Conservation (phyloP, 139 green algal genomes). For the Chlorella vulgaris region DNA sequence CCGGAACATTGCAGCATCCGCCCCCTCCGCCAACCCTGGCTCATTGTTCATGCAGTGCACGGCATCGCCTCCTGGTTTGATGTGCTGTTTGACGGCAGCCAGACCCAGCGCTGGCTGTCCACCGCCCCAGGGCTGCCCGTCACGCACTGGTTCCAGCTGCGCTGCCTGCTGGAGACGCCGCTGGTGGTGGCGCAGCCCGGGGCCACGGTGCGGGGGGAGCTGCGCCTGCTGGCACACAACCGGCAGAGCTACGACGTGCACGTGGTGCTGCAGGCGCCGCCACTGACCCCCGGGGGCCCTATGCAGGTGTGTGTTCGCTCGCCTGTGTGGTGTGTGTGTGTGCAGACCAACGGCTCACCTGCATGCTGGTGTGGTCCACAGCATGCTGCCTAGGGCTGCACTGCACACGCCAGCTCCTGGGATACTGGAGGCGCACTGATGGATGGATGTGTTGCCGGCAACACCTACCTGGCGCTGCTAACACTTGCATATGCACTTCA, state of each 20-base stretch:
- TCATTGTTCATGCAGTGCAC: slow-evolving; percentile 83
- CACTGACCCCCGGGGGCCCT: slow-evolving; percentile 40
- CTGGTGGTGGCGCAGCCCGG: slow-evolving; percentile 51
- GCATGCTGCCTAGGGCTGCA: no score
- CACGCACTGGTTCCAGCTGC: slow-evolving; percentile 95
- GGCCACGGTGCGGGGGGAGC: slow-evolving; percentile 56
- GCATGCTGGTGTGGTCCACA: background rate
- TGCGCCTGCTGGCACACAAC: slow-evolving; percentile 74
- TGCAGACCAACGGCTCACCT: no score
- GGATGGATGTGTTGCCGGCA: no score
- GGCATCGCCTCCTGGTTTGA: slow-evolving; percentile 96
- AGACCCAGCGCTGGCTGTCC: slow-evolving; percentile 77
- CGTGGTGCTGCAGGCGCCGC: slow-evolving; percentile 63
- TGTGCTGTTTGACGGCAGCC: slow-evolving; percentile 85
- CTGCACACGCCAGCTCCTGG: no score
- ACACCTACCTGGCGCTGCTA: no score
- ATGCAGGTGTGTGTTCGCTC: slow-evolving; percentile 44
- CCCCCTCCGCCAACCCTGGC: no score
- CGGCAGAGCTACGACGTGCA: slow-evolving; percentile 84
- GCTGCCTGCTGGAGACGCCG: slow-evolving; percentile 78
- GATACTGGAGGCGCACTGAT: no score
- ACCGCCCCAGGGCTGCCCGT: slow-evolving; percentile 90
- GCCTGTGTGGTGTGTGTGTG: background rate
- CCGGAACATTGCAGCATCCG: no score
- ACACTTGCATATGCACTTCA: no score